Base-by-base conservation (phyloP, 352 stramenopile species). In the Globisporangium lucens region DNA sequence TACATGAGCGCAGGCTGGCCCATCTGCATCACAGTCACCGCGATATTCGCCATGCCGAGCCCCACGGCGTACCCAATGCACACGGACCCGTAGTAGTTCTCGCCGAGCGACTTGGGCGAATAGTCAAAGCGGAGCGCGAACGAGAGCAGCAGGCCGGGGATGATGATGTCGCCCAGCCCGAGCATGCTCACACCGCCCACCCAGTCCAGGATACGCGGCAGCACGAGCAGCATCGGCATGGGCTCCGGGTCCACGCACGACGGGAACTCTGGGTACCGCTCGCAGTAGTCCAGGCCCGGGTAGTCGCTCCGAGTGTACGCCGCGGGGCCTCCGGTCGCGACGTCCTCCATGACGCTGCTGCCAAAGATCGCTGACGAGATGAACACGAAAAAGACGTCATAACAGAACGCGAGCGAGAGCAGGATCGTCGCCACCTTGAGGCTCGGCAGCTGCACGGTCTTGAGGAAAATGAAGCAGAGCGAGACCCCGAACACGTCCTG, bases 371-470 rank as follows among this genome's bases (percentile, higher is more conserved):
- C 76, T 2, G 95, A 94, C 36, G 91, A 97, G 22, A 99, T 62
- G 77, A 98, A 98, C 41, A 98, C 94, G 75, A 98, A 98, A 72
- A 98, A 98, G 52, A 98, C 94, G 72, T 98, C 95, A 75, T 98
- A 98, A 61, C 89, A 87, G 71, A 98, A 98, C 1, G 94, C 93
- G 36, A 98, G 77, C 15, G 86, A 83, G 38, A 98, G 81, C 36
- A 98, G 61, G 9, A 98, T 75, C 0, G 90, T 85, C 29, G 89
- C 94, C 2, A 98, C 93, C 68, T 91, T 90, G 60, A 98, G 89
- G 43, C 80, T 95, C 38, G 96, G 95, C 9, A 98, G 59, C 69
- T 97, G 91, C 38, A 98, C 92, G 0, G 90, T 90, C 22, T 78
- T 77, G 33, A 98, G 65, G 68, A 98, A 98, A 4, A 97, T 70